Evolutionary conservation across 169 alveolate genomes (phyloP).

Genomic region (Eimeria acervulina): DNA sequence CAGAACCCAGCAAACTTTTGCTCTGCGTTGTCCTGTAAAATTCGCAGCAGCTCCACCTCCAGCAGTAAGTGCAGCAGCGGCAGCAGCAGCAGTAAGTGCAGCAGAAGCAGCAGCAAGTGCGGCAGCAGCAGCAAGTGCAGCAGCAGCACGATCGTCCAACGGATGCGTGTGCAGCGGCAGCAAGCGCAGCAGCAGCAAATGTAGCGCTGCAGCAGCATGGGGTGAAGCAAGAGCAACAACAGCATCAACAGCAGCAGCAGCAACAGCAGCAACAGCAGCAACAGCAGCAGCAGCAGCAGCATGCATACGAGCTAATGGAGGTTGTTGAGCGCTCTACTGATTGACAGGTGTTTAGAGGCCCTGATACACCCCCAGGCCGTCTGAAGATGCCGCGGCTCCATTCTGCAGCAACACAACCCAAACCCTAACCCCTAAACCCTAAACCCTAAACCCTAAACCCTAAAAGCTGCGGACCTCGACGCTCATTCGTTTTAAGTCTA

Average conservation of each 20-base stretch:
- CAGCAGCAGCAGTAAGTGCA: conserved; percentile 22
- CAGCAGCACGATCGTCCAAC: background rate
- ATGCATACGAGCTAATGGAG: conserved; percentile 2
- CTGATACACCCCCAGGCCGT: background rate
- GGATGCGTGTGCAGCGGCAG: background rate
- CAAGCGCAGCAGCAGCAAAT: background rate
- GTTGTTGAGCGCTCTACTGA: background rate
- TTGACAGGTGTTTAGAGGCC: background rate
- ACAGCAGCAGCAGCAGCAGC: conserved; percentile 49
- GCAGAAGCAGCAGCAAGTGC: conserved; percentile 17
- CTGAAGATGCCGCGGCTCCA: conserved; percentile 40
- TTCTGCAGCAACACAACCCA: background rate
- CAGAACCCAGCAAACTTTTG: background rate
- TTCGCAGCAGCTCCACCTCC: background rate
- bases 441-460: conserved; percentile 58
- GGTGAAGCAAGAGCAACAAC: background rate
- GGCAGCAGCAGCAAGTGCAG: background rate
- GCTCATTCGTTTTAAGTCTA: too few relatives aligned
- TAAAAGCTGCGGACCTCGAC: background rate
- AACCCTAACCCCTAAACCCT: conserved; percentile 55
- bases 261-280: conserved; percentile 1
- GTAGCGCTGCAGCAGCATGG: background rate
- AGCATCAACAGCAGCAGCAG: conserved; percentile 28
- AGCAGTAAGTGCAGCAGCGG: conserved; percentile 47
- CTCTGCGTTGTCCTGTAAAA: background rate